Evolutionary conservation across 306 rosid genomes (phyloP), one percentile per base, ranked within the genome.

Genomic region (Cajanus cajan): DNA sequence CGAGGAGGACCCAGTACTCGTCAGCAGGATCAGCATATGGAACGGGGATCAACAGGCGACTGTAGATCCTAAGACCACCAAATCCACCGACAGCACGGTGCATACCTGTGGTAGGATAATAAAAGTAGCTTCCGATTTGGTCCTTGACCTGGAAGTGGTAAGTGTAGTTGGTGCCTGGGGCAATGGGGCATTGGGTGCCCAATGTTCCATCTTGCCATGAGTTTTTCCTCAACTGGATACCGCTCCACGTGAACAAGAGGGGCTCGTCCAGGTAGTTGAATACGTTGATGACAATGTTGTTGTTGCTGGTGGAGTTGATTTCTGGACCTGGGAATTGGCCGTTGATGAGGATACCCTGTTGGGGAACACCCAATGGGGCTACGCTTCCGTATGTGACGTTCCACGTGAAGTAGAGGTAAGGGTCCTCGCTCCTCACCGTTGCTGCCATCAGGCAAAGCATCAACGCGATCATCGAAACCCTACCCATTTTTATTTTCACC

Each of bases 61-160:
- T 90, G 64, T 70, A 82, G 3, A 89, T 79, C 2, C 93, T 93
- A 0, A 94, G 84, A 0, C 92, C 92, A 0, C 98, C 98, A 0
- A 90, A 76, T 3, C 80, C 97, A 19, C 98, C 98, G 0, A 83
- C 90, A 0, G 93, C 85, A 14, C 90, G 77, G 4, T 91, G 97
- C 67, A 91, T 8, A 10, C 77, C 87, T 0, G 85, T 87, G 28
- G 71, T 33, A 6, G 98, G 97, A 51, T 73, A 93, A 77, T 93
- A 93, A 57, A 93, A 57, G 75, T 77, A 93, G 75, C 84, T 91
- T 0, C 98, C 98, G 0, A 93, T 93, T 48, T 94, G 98, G 57
- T 94, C 98, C 95, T 94, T 94, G 0, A 90, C 91, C 41, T 94
- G 98, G 85, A 92, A 89, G 4, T 74, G 82, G 41, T 92, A 94